These are phyloP conservation scores for Lentinula raphanica DNA, from an alignment of 768 basidiomycete species.

Conservation along the genomic window DNA sequence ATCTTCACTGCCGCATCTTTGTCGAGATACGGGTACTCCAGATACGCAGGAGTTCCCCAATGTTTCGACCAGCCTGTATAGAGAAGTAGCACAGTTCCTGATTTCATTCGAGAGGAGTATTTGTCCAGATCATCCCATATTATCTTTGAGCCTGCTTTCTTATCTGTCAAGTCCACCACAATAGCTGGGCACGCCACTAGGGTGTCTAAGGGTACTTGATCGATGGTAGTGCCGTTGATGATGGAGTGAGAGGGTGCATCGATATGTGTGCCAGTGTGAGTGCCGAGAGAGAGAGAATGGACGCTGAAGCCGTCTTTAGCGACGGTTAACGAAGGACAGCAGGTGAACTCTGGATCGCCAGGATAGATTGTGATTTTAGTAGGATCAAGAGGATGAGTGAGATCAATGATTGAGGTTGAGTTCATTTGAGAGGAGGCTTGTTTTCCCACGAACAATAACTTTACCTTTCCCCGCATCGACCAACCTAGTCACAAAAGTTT, in stretches of 20 bases:
- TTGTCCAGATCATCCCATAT: slow-evolving; percentile 46
- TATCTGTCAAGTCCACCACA: slow-evolving; percentile 49
- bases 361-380: slow-evolving; percentile 45
- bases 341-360: slow-evolving; percentile 46
- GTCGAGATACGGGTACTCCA: slow-evolving; percentile 61
- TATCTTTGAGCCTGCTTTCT: slow-evolving; percentile 41
- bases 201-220: slow-evolving; percentile 48
- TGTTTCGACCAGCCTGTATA: slow-evolving; percentile 64
- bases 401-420: slow-evolving; percentile 39
- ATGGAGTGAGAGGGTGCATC: slow-evolving; percentile 76
- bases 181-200: slow-evolving; percentile 48
- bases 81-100: slow-evolving; percentile 47
- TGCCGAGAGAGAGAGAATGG: slow-evolving; percentile 48
- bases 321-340: slow-evolving; percentile 33
- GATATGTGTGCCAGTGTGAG: slow-evolving; percentile 77
- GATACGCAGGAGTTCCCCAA: slow-evolving; percentile 48
- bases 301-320: slow-evolving; percentile 45
- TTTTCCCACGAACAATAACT: not conserved
- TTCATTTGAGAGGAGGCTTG: slow-evolving; percentile 1
- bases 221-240: slow-evolving; percentile 48
- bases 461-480: too few relatives aligned
- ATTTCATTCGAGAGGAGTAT: slow-evolving; percentile 30
- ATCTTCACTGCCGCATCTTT: slow-evolving; percentile 47
- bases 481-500: too few relatives aligned
- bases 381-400: slow-evolving; percentile 45